Conservation (phyloP, 495 filamentous ascomycete species). For the Amorphotheca resinae region DNA sequence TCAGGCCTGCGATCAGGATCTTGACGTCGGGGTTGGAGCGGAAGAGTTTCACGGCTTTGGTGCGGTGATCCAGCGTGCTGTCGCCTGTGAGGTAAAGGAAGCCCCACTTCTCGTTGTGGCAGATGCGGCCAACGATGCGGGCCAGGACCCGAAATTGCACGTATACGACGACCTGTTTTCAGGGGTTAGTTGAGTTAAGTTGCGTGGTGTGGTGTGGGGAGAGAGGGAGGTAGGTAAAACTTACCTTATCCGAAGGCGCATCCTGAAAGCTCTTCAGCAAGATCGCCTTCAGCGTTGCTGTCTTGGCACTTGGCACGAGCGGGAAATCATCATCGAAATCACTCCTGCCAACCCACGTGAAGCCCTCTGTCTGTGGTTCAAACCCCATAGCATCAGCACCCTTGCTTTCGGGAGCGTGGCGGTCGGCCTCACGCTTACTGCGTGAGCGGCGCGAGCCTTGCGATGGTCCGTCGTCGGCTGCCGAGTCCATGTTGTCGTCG, state of each 20-base stretch:
- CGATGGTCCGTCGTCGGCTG: conserved; percentile 1
- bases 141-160: conserved; percentile 24
- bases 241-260: conserved; percentile 29
- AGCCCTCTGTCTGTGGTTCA: conserved; percentile 11
- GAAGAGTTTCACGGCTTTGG: conserved; percentile 16
- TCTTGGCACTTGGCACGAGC: conserved; percentile 24
- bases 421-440: conserved; percentile 2
- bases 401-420: not conserved
- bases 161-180: conserved; percentile 21
- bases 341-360: conserved; percentile 9
- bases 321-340: conserved; percentile 6
- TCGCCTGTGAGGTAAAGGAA: conserved; percentile 24
- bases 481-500: not conserved
- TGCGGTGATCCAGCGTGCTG: conserved; percentile 10
- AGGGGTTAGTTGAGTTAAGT: not conserved
- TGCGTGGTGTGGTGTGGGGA: not conserved
- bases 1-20: conserved; percentile 26
- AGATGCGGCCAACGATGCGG: conserved; percentile 25
- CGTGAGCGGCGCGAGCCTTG: not conserved
- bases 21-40: conserved; percentile 13
- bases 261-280: conserved; percentile 24
- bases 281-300: conserved; percentile 19
- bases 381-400: conserved; percentile 15
- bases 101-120: conserved; percentile 17
- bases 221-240: not conserved